Percentiles rank a stretch among this genome's conserved stretches.
These are phyloP conservation scores for Solanum sitiens DNA, from an alignment of 257 asterid genomes.

Conservation along the genomic window DNA sequence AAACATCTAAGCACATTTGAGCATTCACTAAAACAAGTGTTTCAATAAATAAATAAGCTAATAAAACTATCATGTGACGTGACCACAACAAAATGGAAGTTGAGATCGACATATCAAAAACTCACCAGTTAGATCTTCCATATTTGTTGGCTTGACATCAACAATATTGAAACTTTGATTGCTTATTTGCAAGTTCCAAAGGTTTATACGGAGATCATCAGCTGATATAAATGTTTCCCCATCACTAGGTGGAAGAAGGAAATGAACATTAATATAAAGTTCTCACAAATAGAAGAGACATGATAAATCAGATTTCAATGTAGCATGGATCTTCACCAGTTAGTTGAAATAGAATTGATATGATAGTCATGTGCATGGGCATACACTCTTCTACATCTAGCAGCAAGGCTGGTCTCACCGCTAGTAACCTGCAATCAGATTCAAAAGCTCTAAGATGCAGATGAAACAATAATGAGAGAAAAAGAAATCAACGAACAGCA, in stretches of 20 bases:
- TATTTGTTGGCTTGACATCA: constrained; percentile 82
- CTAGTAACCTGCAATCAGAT: constrained; percentile 49
- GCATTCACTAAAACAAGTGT: background rate
- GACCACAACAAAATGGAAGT: background rate
- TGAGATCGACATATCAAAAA: background rate
- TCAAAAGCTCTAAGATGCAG: background rate
- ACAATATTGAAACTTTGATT: constrained; percentile 85
- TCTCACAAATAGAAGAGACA: background rate
- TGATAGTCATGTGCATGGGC: constrained; percentile 93
- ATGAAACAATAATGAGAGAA: background rate
- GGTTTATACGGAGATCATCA: constrained; percentile 80
- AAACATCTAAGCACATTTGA: constrained; percentile 3
- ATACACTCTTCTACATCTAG: constrained; percentile 79
- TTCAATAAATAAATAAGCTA: background rate
- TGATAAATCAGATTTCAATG: background rate
- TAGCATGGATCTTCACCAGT: constrained; percentile 36
- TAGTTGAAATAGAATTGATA: constrained; percentile 77
- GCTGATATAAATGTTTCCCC: constrained; percentile 94
- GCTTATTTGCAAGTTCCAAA: constrained; percentile 87
- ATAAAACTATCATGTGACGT: background rate
- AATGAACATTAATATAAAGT: background rate
- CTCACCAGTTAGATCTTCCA: constrained; percentile 88
- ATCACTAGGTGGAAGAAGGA: constrained; percentile 42
- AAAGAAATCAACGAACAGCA: background rate
- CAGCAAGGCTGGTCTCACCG: constrained; percentile 66